Base-by-base conservation (phyloP, 176 grass and related monocot genomes). In the Poa pratensis region DNA sequence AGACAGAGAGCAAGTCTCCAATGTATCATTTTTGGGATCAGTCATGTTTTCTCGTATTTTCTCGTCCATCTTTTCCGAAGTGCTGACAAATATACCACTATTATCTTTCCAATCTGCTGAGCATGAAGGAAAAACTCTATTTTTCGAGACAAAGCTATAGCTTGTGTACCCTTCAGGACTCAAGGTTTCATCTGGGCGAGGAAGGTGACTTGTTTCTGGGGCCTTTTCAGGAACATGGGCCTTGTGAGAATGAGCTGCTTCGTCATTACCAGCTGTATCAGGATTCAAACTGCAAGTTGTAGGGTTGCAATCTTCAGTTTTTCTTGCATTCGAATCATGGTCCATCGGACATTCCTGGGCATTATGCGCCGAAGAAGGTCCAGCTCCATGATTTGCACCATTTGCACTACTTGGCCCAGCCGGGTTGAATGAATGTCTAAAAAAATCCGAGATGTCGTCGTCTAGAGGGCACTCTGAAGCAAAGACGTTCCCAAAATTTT, bases 1-100 rank as follows among this genome's bases (percentile, higher is more conserved):
- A 71, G 27, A 43, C 19, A 82, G 60, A 7, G 46, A 16, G 72
- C 14, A 59, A 30, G 22, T 42, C 18, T 51, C 46, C 13, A 49
- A 49, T 49, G 46, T 49, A 12, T 49, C 46, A 49, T 49, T 49
- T 49, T 49, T 15, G 11, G 13, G 46, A 49, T 3, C 13, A 14
- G 46, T 49, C 46, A 15, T 20, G 40, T 48, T 79, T 27, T 93
- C 78, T 49, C 62, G 23, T 77, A 86, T 75, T 51, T 55, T 87
- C 50, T 89, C 88, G 73, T 83, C 79, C 72, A 77, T 28, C 73
- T 81, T 80, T 50, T 92, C 86, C 48, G 92, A 66, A 86, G 76
- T 82, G 74, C 75, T 84, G 24, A 77, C 45, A 93, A 49, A 85
- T 54, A 85, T 81, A 51, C 55, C 42, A 62, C 53, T 48, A 51